Evolutionary conservation across 2,329 filamentous ascomycete species (phyloP).

Genomic region (Dryadomyces quercus-mongolicae): DNA sequence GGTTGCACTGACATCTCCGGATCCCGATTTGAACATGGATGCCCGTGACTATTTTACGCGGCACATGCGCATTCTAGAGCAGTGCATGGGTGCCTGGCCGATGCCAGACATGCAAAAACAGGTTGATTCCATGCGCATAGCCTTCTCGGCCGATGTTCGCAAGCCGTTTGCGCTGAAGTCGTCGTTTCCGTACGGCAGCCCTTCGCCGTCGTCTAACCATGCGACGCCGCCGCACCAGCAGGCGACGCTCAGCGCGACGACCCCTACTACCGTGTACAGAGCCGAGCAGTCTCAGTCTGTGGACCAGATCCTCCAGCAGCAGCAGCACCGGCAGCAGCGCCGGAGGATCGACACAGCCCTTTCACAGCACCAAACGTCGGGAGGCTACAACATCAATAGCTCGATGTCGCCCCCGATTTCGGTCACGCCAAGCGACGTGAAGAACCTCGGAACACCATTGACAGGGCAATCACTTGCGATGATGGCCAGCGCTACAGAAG

Average conservation of each 20-base stretch:
- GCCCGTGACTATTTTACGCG: conserved; percentile 81
- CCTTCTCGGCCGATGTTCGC: conserved; percentile 75
- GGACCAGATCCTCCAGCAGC: conserved; percentile 33
- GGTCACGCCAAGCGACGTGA: conserved; percentile 57
- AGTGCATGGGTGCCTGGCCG: conserved; percentile 69
- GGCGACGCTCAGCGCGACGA: conserved; percentile 1
- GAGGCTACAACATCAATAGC: conserved; percentile 24
- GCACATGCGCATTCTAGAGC: conserved; percentile 88
- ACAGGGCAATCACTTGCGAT: conserved; percentile 59
- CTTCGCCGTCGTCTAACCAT: conserved; percentile 32
- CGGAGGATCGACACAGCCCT: conserved; percentile 33
- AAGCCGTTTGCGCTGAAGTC: conserved; percentile 85
- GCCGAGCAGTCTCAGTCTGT: conserved; percentile 35
- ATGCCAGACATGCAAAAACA: conserved; percentile 85
- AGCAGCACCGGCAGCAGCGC: conserved; percentile 14
- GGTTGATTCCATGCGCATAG: conserved; percentile 77
- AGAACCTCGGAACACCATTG: conserved; percentile 55
- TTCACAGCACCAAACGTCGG: conserved; percentile 35
- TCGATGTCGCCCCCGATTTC: conserved; percentile 75
- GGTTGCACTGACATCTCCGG: conserved; percentile 88
- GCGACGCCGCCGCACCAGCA: conserved; percentile 8
- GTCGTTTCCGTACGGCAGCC: conserved; percentile 77
- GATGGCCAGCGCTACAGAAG: conserved; percentile 48
- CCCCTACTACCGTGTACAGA: conserved; percentile 31
- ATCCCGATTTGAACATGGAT: conserved; percentile 75